These are phyloP conservation scores for Pseudevernia furfuracea DNA, from an alignment of 495 filamentous ascomycete genomes.

Conservation along the genomic window DNA sequence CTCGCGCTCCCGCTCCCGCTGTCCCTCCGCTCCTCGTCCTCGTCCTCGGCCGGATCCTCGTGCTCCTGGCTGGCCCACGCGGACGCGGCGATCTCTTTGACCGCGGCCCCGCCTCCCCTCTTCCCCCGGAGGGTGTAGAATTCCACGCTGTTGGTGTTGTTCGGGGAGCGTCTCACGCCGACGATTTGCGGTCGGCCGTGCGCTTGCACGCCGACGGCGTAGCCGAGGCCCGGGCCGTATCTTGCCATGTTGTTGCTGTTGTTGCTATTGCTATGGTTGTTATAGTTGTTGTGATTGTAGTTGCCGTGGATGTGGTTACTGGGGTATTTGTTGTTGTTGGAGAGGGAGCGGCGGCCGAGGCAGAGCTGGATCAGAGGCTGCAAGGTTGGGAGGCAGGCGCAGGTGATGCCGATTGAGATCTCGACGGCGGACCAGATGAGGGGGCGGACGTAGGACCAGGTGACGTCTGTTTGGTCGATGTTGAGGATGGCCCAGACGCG, in stretches of 20 bases:
- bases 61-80: background rate
- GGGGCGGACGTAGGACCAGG: background rate
- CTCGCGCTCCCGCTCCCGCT: background rate
- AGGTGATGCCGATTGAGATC: background rate
- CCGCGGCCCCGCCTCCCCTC: background rate
- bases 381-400: background rate
- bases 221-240: background rate
- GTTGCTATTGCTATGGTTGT: background rate
- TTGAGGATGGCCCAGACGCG: slow-evolving; percentile 1
- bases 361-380: background rate
- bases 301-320: background rate
- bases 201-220: background rate
- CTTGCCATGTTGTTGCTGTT: background rate
- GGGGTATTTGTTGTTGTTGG: background rate
- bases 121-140: background rate
- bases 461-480: slow-evolving; percentile 5
- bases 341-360: background rate
- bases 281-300: background rate
- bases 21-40: too few species aligned
- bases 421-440: background rate
- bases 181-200: background rate
- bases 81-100: background rate
- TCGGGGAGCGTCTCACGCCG: background rate
- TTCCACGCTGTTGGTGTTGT: background rate
- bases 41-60: background rate